phyloP scores from a whole-genome alignment of 176 grass and related monocot genomes.

The Triticum timopheevii region DNA sequence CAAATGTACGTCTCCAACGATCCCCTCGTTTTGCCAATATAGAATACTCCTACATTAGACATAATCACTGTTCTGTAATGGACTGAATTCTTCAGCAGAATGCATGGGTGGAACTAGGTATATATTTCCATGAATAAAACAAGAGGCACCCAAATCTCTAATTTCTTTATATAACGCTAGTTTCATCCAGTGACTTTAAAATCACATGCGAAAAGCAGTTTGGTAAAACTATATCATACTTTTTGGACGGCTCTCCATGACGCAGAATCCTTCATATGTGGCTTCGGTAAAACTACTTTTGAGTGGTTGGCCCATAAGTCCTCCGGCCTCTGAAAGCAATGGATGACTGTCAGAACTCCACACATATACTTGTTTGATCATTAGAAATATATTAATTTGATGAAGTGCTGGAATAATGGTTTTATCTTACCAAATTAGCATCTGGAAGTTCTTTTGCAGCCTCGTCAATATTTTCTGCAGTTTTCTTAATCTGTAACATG shows the following conservation, averaged over 20 bases:
- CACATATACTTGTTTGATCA: background rate
- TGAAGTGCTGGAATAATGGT: slow-evolving; percentile 7
- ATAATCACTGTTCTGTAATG: background rate
- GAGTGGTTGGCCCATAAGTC: slow-evolving; percentile 98
- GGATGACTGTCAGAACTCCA: slow-evolving; percentile 30
- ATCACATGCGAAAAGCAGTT: background rate
- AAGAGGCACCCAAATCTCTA: background rate
- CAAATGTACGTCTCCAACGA: background rate
- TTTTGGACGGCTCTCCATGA: slow-evolving; percentile 90
- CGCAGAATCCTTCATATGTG: slow-evolving; percentile 73
- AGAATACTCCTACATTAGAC: background rate
- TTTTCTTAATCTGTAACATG: slow-evolving; percentile 75
- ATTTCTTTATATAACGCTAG: background rate
- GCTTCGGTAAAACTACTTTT: slow-evolving; percentile 75
- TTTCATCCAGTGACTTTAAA: slow-evolving; percentile 27
- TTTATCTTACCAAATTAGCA: slow-evolving; percentile 76
- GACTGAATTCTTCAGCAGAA: background rate
- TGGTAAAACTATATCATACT: slow-evolving; percentile 45
- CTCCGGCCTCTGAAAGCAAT: slow-evolving; percentile 60
- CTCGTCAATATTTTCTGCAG: slow-evolving; percentile 83
- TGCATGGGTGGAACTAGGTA: background rate
- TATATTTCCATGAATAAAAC: background rate
- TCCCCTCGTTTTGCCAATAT: background rate
- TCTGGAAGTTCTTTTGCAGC: slow-evolving; percentile 95
- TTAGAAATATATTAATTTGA: background rate